Conservation (phyloP, 371 early-diverging fungal genomes). For the Saksenaea vasiformis region DNA sequence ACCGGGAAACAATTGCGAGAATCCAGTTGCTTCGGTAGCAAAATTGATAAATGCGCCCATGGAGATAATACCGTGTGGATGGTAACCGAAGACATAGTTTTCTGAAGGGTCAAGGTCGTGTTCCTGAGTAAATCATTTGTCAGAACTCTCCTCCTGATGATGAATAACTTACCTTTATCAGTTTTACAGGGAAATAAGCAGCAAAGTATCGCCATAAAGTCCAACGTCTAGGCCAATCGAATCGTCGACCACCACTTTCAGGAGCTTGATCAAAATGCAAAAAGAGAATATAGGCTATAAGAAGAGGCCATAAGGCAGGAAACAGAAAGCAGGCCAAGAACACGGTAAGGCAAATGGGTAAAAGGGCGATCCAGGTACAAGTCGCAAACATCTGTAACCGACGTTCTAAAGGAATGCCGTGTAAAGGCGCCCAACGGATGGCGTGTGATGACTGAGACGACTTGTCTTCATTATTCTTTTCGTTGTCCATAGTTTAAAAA, state of each 20-base stretch:
- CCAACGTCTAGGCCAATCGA: conserved; percentile 54
- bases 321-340: conserved; percentile 46
- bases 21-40: conserved; percentile 72
- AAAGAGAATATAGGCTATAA: conserved; percentile 67
- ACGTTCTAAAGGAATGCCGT: conserved; percentile 68
- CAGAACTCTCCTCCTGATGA: background rate
- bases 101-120: conserved; percentile 72
- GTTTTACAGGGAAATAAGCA: conserved; percentile 75
- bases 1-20: conserved; percentile 71
- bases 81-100: conserved; percentile 80
- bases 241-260: conserved; percentile 70
- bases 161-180: conserved; percentile 58
- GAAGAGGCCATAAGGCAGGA: conserved; percentile 54
- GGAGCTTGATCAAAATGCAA: conserved; percentile 54
- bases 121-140: conserved; percentile 41
- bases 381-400: conserved; percentile 74
- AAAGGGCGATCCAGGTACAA: conserved; percentile 56
- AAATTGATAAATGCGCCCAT: conserved; percentile 84
- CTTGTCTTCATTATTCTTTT: background rate
- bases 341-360: conserved; percentile 56
- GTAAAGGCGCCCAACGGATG: conserved; percentile 67
- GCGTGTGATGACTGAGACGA: background rate
- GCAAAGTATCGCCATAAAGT: conserved; percentile 69
- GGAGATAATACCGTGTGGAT: conserved; percentile 85
- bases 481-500: background rate